phyloP scores from a whole-genome alignment of 257 asterid genomes.

The Solanum medicagineum region DNA sequence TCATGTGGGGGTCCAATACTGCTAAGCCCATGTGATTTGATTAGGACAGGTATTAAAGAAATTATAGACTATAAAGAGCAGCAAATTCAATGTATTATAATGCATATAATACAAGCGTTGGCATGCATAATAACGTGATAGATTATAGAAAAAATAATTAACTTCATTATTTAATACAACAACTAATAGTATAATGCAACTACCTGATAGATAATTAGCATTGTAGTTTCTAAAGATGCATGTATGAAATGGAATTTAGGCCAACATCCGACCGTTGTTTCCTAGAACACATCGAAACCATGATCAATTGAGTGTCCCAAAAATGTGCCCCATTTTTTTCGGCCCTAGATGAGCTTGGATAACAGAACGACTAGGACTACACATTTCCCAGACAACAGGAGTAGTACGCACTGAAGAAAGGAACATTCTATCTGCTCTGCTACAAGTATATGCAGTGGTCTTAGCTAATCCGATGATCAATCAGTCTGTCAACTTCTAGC shows the following conservation, averaged over 20 bases:
- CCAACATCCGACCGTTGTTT: conserved; percentile 34
- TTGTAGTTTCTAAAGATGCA: conserved; percentile 22
- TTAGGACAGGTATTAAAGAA: conserved; percentile 48
- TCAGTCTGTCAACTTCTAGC: background rate
- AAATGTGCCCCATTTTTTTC: background rate
- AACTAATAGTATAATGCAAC: background rate
- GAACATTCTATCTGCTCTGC: background rate
- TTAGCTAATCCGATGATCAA: background rate
- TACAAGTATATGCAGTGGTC: background rate
- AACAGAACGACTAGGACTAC: background rate
- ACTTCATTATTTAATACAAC: conserved; percentile 12
- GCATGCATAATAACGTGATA: conserved; percentile 52
- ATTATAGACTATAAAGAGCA: conserved; percentile 21
- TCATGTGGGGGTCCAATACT: conserved; percentile 50
- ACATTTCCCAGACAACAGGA: background rate
- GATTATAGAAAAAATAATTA: conserved; percentile 11
- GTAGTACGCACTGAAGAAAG: background rate
- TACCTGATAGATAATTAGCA: background rate
- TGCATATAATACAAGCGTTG: conserved; percentile 18
- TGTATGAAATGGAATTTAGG: conserved; percentile 38
- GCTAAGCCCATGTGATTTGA: conserved; percentile 76
- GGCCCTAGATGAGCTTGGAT: background rate
- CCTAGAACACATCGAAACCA: conserved; percentile 14
- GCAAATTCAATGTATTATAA: conserved; percentile 51
- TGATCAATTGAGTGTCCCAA: conserved; percentile 9